phyloP scores from a whole-genome alignment of 2,329 filamentous ascomycete genomes.

The Sarocladium oryzae region DNA sequence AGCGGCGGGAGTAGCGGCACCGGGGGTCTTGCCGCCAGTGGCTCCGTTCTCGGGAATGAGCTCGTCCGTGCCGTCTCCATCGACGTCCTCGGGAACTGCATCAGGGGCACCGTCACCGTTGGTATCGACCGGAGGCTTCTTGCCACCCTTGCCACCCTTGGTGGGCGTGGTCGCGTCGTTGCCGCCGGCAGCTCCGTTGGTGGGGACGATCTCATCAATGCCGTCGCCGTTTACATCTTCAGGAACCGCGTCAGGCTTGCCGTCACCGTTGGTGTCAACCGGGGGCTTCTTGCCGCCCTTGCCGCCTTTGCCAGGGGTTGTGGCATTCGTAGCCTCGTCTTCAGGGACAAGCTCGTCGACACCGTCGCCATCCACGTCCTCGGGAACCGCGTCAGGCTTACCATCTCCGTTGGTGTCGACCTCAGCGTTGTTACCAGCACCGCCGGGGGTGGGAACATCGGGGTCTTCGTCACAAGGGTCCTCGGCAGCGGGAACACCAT shows the following conservation, averaged over 20 bases:
- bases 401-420: constrained; percentile 2
- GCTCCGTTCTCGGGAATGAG: no score
- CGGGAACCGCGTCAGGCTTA: neutral
- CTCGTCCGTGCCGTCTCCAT: no score
- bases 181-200: neutral
- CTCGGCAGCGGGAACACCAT: neutral
- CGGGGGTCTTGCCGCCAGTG: no score
- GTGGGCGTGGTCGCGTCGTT: neutral
- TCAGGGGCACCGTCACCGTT: no score
- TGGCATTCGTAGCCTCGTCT: neutral
- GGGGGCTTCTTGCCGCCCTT: neutral
- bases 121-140: no score
- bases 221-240: no score
- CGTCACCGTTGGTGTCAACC: no score
- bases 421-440: neutral
- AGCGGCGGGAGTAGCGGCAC: neutral
- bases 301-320: neutral
- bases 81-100: no score
- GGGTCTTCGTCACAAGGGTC: neutral
- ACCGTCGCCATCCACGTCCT: neutral
- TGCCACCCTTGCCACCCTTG: neutral
- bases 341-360: neutral
- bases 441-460: neutral
- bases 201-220: no score
- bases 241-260: no score